phyloP scores from a whole-genome alignment of 495 filamentous ascomycete species.

The Annulohypoxylon maeteangense region DNA sequence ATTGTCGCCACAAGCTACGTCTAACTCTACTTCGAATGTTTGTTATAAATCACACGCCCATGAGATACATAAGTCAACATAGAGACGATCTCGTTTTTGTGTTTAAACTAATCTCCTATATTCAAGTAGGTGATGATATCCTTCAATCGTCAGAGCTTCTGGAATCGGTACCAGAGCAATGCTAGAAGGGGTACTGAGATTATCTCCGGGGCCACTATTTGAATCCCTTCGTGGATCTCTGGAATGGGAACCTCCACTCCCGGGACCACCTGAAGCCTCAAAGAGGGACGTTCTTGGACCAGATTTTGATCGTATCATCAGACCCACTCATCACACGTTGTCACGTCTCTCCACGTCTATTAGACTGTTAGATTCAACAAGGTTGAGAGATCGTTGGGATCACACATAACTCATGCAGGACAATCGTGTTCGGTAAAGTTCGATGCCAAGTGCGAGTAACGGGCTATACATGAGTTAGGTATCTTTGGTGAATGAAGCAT shows the following conservation, averaged over 20 bases:
- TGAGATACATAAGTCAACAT: background rate
- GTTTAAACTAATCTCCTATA: background rate
- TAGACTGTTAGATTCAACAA: background rate
- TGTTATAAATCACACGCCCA: background rate
- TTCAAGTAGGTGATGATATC: background rate
- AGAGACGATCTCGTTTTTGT: background rate
- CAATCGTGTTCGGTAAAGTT: slow-evolving; percentile 4
- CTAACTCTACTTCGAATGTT: background rate
- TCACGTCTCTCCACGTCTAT: background rate
- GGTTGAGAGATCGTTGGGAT: background rate
- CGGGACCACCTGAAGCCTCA: background rate
- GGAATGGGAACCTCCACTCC: background rate
- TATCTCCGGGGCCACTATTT: background rate
- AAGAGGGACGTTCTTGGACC: background rate
- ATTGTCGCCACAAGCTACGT: background rate
- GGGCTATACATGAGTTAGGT: slow-evolving; percentile 13
- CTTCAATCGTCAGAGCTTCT: background rate
- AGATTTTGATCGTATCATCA: slow-evolving; percentile 6
- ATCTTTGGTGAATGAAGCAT: background rate
- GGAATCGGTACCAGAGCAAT: background rate
- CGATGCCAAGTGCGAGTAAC: background rate
- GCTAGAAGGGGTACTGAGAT: background rate
- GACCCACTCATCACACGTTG: slow-evolving; percentile 1
- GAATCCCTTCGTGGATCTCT: background rate
- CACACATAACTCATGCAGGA: slow-evolving; percentile 20